Percentiles rank a stretch among this genome's conserved stretches.
phyloP scores from a whole-genome alignment of 352 stramenopile genomes.

The Aphanomyces invadans region DNA sequence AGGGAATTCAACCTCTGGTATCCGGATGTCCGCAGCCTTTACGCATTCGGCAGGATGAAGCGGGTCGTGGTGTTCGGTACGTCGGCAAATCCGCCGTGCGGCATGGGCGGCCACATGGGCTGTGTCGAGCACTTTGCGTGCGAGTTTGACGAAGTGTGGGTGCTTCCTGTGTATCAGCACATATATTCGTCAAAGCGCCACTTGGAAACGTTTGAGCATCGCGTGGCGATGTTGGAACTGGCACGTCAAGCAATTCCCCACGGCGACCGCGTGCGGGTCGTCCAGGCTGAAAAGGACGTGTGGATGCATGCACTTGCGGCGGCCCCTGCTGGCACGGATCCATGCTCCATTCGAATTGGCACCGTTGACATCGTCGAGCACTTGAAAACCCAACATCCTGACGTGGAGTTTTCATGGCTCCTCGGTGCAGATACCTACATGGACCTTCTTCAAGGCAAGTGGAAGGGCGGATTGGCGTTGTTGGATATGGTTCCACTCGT shows the following conservation, averaged over 20 bases:
- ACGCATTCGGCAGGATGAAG: constrained; percentile 13
- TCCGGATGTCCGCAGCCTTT: background rate
- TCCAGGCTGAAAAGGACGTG: constrained; percentile 58
- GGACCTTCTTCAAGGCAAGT: constrained; percentile 76
- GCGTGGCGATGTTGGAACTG: constrained; percentile 63
- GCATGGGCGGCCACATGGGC: constrained; percentile 65
- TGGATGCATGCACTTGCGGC: constrained; percentile 37
- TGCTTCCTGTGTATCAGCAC: constrained; percentile 86
- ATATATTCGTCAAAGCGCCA: constrained; percentile 76
- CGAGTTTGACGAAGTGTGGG: constrained; percentile 78
- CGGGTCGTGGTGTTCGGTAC: constrained; percentile 76
- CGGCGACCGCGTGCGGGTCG: constrained; percentile 39
- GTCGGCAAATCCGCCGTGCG: constrained; percentile 79
- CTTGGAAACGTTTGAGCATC: constrained; percentile 66
- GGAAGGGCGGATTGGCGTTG: constrained; percentile 75
- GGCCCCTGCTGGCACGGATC: constrained; percentile 12
- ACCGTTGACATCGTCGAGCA: constrained; percentile 68
- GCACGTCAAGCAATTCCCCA: constrained; percentile 35
- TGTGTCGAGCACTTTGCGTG: constrained; percentile 44
- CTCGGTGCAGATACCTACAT: constrained; percentile 77
- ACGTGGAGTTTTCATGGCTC: constrained; percentile 63
- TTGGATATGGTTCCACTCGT: constrained; percentile 55
- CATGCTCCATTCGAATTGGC: constrained; percentile 42
- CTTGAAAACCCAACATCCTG: constrained; percentile 35
- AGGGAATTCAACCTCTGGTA: too few species aligned